Percentiles rank a stretch among this genome's conserved stretches.
phyloP scores from a whole-genome alignment of 306 rosid species.

The Trifolium subterraneum region DNA sequence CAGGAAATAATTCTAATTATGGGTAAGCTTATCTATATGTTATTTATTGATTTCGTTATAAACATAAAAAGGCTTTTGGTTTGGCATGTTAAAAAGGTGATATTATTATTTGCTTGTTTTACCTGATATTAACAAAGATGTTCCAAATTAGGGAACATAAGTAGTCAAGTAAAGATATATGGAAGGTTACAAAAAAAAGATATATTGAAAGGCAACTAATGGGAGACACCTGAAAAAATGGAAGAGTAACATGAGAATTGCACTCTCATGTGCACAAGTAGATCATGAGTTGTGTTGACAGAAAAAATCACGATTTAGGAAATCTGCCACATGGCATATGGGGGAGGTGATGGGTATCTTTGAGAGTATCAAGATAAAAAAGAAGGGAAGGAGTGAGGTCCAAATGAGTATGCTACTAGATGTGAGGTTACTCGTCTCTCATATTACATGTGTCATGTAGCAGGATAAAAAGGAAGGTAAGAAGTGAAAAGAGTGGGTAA shows the following conservation, averaged over 20 bases:
- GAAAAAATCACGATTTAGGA: not conserved
- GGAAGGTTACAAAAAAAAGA: conserved; percentile 25
- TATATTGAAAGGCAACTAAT: not conserved
- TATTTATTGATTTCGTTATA: conserved; percentile 30
- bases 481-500: conserved; percentile 16
- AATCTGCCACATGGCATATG: not conserved
- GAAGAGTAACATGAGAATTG: conserved; percentile 10
- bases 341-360: not conserved
- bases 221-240: conserved; percentile 1
- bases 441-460: not conserved
- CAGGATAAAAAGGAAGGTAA: conserved; percentile 10
- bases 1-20: conserved; percentile 89
- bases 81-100: conserved; percentile 20
- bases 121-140: conserved; percentile 17
- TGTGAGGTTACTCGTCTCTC: conserved; percentile 14
- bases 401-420: not conserved
- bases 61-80: conserved; percentile 24
- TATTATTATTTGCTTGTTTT: conserved; percentile 4
- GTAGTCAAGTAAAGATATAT: conserved; percentile 26
- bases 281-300: not conserved
- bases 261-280: not conserved
- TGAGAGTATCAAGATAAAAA: conserved; percentile 21
- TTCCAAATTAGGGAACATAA: conserved; percentile 11
- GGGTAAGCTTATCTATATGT: conserved; percentile 63
- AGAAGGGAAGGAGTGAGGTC: conserved; percentile 27